Evolutionary conservation across 192 early-diverging fungal species (phyloP), one percentile per base, ranked within the genome.

Genomic region (Entomortierella parvispora): DNA sequence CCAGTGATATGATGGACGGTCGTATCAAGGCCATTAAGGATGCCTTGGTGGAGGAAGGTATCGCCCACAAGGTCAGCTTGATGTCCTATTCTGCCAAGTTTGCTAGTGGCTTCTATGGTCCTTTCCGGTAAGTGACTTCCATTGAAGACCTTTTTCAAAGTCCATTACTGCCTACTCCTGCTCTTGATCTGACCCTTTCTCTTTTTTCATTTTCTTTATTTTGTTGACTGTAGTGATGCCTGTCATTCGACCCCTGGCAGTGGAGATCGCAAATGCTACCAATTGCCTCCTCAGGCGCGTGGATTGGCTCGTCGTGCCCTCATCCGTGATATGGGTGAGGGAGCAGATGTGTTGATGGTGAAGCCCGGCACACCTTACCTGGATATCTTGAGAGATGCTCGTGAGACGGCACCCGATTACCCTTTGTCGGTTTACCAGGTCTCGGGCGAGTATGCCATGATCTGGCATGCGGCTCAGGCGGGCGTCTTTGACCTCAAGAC

Each of bases 11-110:
- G 97, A 98, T 97, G 96, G 97, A 97, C 52, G 93, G 93, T 42
- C 89, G 97, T 58, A 93, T 99, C 75, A 83, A 88, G 55, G 92
- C 93, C 9, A 98, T 99, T 82, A 99, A 99, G 84, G 79, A 94
- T 74, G 85, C 83, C 0, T 83, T 99, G 31, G 79, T 93, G 5
- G 83, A 85, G 18, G 88, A 90, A 59, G 93, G 93, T 1, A 74
- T 95, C 17, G 87, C 88, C 20, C 87, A 91, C 74, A 90, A 89
- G 74, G 93, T 94, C 25, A 84, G 91, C 56, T 90, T 99, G 34
- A 97, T 99, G 94, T 88, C 89, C n/a, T 99, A 99, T 80, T 90
- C 92, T 50, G 97, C 97, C 33, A 99, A 99, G 81, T 99, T 96
- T 81, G 94, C 97, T 28, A 92, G 91, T 34, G 87, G 85, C 2